These are phyloP conservation scores for Senecio squalidus DNA, from an alignment of 140 eudicot genomes.

Conservation along the genomic window DNA sequence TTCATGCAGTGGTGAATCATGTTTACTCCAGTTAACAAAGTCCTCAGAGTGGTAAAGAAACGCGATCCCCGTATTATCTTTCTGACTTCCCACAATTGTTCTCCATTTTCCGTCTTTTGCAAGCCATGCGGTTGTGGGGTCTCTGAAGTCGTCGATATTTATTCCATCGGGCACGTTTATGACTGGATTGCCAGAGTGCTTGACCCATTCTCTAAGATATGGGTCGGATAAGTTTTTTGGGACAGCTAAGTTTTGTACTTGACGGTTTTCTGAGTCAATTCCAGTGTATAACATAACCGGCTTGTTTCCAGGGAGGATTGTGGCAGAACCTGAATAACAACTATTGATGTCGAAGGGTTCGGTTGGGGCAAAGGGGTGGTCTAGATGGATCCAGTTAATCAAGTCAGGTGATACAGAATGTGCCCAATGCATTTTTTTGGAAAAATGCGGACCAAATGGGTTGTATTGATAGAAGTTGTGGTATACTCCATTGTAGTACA, in stretches of 20 bases:
- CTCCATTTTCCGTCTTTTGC: slow-evolving; percentile 52
- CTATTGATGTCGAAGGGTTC: slow-evolving; percentile 40
- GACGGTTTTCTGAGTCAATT: slow-evolving; percentile 27
- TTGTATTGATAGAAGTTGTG: slow-evolving; percentile 56
- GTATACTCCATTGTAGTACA: slow-evolving; percentile 63
- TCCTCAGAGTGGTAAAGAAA: slow-evolving; percentile 49
- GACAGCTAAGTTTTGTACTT: slow-evolving; percentile 55
- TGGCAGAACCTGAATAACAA: slow-evolving; percentile 60
- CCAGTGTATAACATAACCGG: slow-evolving; percentile 59
- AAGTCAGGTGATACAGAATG: slow-evolving; percentile 54
- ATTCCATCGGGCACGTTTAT: slow-evolving; percentile 37
- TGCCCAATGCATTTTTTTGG: slow-evolving; percentile 37
- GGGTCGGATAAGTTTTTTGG: slow-evolving; percentile 58
- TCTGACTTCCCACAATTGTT: slow-evolving; percentile 44
- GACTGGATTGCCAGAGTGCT: slow-evolving; percentile 38
- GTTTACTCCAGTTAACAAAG: slow-evolving; percentile 44
- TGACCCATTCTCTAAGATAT: slow-evolving; percentile 47
- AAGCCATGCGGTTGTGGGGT: slow-evolving; percentile 70
- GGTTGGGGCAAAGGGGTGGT: slow-evolving; percentile 31
- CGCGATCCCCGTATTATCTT: slow-evolving; percentile 43
- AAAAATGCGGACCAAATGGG: slow-evolving; percentile 41
- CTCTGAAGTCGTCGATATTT: slow-evolving; percentile 32
- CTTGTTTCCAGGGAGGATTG: slow-evolving; percentile 48
- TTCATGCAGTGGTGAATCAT: slow-evolving; percentile 37
- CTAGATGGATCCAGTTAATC: slow-evolving; percentile 49